phyloP scores from a whole-genome alignment of 1,284 basidiomycete species.

The Puccinia sorghi region DNA sequence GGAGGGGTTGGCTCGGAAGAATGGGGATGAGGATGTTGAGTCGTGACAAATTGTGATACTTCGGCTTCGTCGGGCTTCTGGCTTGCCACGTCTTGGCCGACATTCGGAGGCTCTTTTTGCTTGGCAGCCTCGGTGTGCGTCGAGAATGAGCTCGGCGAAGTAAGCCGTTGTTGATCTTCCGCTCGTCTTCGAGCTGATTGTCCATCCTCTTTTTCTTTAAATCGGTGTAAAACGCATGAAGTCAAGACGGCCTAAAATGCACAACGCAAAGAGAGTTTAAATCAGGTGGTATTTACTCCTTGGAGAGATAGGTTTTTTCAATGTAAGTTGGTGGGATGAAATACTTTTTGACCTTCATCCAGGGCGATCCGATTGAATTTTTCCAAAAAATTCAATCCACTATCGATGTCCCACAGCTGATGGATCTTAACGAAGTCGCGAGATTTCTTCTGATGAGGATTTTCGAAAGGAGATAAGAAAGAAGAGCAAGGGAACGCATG shows the following conservation, averaged over 20 bases:
- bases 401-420: constrained; percentile 94
- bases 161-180: constrained; percentile 58
- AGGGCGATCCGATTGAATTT: constrained; percentile 90
- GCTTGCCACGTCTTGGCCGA: too few relatives aligned
- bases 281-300: too few relatives aligned
- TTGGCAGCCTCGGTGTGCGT: neutral
- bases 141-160: constrained; percentile 46
- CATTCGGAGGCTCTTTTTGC: too few relatives aligned
- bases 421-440: constrained; percentile 66
- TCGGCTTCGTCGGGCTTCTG: too few relatives aligned
- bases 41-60: too few relatives aligned
- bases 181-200: constrained; percentile 62
- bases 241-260: constrained; percentile 71
- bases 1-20: too few relatives aligned
- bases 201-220: constrained; percentile 15
- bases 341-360: constrained; percentile 70
- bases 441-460: neutral
- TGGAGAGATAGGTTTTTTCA: too few relatives aligned
- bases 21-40: too few relatives aligned
- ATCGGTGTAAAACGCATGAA: constrained; percentile 71
- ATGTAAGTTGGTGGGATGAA: neutral
- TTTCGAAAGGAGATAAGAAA: neutral
- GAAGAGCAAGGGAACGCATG: neutral
- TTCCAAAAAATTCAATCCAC: constrained; percentile 95
- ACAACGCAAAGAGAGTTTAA: too few relatives aligned